Percentiles rank a stretch among this genome's conserved stretches.
Evolutionary conservation across 768 basidiomycete genomes (phyloP).

Genomic region (Leccinellum albellum): DNA sequence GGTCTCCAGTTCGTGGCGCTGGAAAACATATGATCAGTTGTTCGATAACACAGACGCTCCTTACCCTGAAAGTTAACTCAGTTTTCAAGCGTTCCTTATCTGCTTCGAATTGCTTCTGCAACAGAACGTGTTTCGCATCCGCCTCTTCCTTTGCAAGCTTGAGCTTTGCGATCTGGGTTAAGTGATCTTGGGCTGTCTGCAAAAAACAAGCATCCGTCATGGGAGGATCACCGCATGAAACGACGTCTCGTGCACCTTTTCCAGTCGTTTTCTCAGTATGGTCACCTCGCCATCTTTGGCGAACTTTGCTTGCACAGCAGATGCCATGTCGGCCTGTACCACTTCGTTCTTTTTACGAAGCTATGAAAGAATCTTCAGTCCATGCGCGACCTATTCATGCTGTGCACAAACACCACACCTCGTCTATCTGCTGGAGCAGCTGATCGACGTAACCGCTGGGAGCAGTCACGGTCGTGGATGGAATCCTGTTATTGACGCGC

Average conservation of each 20-base stretch:
- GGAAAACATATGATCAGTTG: slow-evolving; percentile 14
- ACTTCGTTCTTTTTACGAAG: slow-evolving; percentile 46
- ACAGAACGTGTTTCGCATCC: slow-evolving; percentile 49
- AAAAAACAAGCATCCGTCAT: neutral
- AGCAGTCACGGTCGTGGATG: neutral
- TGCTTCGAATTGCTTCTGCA: slow-evolving; percentile 60
- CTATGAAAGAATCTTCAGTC: slow-evolving; percentile 32
- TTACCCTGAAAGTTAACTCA: slow-evolving; percentile 65
- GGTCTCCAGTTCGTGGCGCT: slow-evolving; percentile 71
- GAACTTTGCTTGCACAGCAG: slow-evolving; percentile 48
- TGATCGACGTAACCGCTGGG: slow-evolving; percentile 9
- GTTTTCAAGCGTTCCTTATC: slow-evolving; percentile 71
- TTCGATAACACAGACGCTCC: slow-evolving; percentile 12
- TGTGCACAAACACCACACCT: slow-evolving; percentile 37
- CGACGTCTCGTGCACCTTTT: slow-evolving; percentile 45
- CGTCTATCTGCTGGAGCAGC: slow-evolving; percentile 39
- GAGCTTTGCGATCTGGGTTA: slow-evolving; percentile 51
- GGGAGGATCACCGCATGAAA: neutral
- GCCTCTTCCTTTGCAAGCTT: slow-evolving; percentile 59
- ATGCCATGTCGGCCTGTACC: slow-evolving; percentile 44
- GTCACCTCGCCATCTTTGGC: slow-evolving; percentile 70
- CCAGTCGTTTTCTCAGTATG: slow-evolving; percentile 60
- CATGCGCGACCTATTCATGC: slow-evolving; percentile 8
- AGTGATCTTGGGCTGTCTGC: slow-evolving; percentile 60
- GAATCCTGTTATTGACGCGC: slow-evolving; percentile 2